Percentiles rank a stretch among this genome's conserved stretches.
These are phyloP conservation scores for Pyrus pyrifolia DNA, from an alignment of 306 rosid species.

Conservation along the genomic window DNA sequence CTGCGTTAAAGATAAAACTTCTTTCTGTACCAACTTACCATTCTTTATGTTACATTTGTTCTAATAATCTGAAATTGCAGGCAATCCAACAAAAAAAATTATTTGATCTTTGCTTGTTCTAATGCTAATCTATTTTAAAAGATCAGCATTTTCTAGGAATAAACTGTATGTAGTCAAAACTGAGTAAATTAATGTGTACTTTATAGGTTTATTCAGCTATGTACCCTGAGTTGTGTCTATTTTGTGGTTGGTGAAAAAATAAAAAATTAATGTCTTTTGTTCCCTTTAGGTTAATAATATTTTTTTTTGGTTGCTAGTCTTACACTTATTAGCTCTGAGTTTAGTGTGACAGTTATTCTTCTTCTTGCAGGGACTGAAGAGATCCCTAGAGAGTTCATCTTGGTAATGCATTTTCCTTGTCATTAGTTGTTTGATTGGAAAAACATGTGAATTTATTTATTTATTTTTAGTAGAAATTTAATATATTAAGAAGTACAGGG, in stretches of 20 bases:
- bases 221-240: not conserved
- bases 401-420: slow-evolving; percentile 41
- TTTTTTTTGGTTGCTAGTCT: slow-evolving; percentile 1
- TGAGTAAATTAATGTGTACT: not conserved
- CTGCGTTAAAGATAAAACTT: not conserved
- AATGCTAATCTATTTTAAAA: not conserved
- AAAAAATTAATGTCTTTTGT: not conserved
- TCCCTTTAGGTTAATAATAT: not conserved
- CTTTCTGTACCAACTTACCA: not conserved
- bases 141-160: not conserved
- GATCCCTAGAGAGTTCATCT: slow-evolving; percentile 58
- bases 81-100: not conserved
- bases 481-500: not conserved
- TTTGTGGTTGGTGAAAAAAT: not conserved
- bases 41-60: not conserved
- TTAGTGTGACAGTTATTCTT: slow-evolving; percentile 21
- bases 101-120: not conserved
- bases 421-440: slow-evolving; percentile 13
- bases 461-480: not conserved
- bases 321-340: not conserved
- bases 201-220: not conserved
- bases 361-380: slow-evolving; percentile 79
- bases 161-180: not conserved
- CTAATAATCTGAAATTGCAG: not conserved
- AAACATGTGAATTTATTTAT: not conserved